Base-by-base conservation (phyloP, 2,329 filamentous ascomycete genomes). In the Fusarium globosum region DNA sequence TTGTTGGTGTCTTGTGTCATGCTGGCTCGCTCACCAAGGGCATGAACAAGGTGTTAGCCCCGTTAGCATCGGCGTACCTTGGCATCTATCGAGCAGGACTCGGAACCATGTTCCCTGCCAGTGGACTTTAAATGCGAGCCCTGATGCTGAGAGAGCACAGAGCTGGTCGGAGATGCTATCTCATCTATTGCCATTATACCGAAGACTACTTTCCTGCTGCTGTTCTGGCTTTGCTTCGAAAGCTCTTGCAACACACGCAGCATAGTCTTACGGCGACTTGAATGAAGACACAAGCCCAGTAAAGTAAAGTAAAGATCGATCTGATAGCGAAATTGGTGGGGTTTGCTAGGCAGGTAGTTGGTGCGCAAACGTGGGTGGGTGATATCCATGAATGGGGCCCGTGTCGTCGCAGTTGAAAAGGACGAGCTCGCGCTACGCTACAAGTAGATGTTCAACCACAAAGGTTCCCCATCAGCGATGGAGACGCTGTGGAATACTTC, bases 41-140 rank as follows among this genome's bases (percentile, higher is more conserved):
- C 58, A 57, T 69, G 58, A 56, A 48, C 51, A 51, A n/a, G 45
- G 51, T 64, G 52, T 57, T 71, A 52, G 69, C 64, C 43, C 71
- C 60, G 35, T 61, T 48, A 33, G 52, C 36, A 51, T 66, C 42
- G 61, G 52, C 46, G 46, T 43, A 56, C 51, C 57, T 73, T 70
- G 60, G 46, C 61, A 73, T 65, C 55, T 73, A 62, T 70, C 51
- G 39, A 60, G 23, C 46, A 66, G 41, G 20, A 58, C 28, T 48
- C 42, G 51, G 38, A 69, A 60, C 61, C 69, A 70, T 73, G 69
- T 66, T 67, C 67, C 68, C 67, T 63, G 53, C 55, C 42, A 33
- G 48, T 66, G 66, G 68, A 38, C 55, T 70, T 64, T 7, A 23
- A 30, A 48, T 49, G 56, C 39, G 36, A 70, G 41, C 51, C 51